phyloP scores from a whole-genome alignment of 2,329 filamentous ascomycete genomes.

The Sporothrix dimorphospora region DNA sequence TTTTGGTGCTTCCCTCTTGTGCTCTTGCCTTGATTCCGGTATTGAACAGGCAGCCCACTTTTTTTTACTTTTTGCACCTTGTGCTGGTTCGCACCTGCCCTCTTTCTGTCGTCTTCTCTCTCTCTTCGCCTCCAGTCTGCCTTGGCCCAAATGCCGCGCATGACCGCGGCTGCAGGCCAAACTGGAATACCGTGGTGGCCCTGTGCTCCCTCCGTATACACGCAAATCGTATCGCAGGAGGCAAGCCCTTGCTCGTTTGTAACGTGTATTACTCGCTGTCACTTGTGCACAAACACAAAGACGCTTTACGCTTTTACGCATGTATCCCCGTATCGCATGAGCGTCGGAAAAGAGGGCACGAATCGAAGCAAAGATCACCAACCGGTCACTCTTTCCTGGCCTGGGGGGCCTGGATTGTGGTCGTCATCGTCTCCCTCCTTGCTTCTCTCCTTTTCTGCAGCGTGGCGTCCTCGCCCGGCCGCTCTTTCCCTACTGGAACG shows the following conservation, averaged over 20 bases:
- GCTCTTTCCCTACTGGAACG: neutral
- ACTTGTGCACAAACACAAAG: neutral
- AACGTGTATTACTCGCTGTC: slow-evolving; percentile 2
- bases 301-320: neutral
- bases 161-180: neutral
- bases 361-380: slow-evolving; percentile 1
- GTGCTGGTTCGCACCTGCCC: slow-evolving; percentile 14
- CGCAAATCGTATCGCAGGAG: neutral
- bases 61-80: slow-evolving; percentile 5
- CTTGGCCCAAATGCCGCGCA: slow-evolving; percentile 29
- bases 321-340: slow-evolving; percentile 2
- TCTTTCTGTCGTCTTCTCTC: slow-evolving; percentile 9
- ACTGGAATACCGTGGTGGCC: neutral
- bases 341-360: slow-evolving; percentile 2
- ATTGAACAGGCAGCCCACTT: slow-evolving; percentile 14
- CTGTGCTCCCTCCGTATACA: slow-evolving; percentile 8
- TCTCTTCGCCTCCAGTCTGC: slow-evolving; percentile 26
- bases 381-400: slow-evolving; percentile 3
- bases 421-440: neutral
- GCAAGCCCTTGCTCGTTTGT: neutral
- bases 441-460: neutral
- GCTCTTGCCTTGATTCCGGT: slow-evolving; percentile 20
- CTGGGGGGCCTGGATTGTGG: neutral
- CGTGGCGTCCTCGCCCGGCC: neutral
- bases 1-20: slow-evolving; percentile 2